A percentile compares a stretch with the other conserved stretches of the same genome.
phyloP scores from a whole-genome alignment of 768 basidiomycete species.

The Cystofilobasidium macerans region DNA sequence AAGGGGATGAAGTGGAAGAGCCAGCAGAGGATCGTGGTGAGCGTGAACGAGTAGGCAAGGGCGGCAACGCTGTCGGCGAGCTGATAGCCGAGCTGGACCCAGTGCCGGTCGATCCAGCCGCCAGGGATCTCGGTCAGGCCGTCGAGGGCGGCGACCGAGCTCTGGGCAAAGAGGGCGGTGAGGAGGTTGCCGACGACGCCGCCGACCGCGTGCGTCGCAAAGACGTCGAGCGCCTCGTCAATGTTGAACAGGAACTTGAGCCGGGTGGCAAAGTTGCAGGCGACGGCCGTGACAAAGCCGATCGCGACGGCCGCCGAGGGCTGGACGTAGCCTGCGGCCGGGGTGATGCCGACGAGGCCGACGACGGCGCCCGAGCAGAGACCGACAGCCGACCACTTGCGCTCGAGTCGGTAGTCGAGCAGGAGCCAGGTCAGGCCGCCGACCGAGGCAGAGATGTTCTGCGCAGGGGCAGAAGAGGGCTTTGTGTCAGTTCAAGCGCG shows the following conservation, averaged over 20 bases:
- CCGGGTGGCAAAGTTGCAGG: slow-evolving; percentile 71
- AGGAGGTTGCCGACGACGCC: slow-evolving; percentile 60
- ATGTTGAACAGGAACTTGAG: slow-evolving; percentile 47
- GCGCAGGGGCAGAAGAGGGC: background rate
- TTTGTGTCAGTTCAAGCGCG: background rate
- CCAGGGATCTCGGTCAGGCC: slow-evolving; percentile 47
- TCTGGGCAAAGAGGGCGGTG: slow-evolving; percentile 55
- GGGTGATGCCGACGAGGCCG: slow-evolving; percentile 78
- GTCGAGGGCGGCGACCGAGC: slow-evolving; percentile 55
- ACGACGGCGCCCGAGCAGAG: slow-evolving; percentile 86
- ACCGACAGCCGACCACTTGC: slow-evolving; percentile 79
- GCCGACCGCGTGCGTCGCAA: slow-evolving; percentile 79
- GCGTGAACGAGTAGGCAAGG: slow-evolving; percentile 44
- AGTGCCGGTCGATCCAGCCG: slow-evolving; percentile 53
- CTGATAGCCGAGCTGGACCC: slow-evolving; percentile 66
- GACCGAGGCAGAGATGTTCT: slow-evolving; percentile 49
- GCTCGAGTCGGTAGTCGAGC: slow-evolving; percentile 63
- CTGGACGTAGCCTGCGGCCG: slow-evolving; percentile 69
- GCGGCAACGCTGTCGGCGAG: slow-evolving; percentile 54
- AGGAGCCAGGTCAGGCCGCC: slow-evolving; percentile 68
- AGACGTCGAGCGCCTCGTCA: slow-evolving; percentile 85
- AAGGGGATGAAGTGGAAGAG: slow-evolving; percentile 41
- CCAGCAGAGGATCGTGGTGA: slow-evolving; percentile 35
- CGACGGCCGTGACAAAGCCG: slow-evolving; percentile 58
- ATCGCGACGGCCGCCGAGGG: slow-evolving; percentile 66